Conservation (phyloP, 495 filamentous ascomycete genomes). For the Terfezia claveryi region DNA sequence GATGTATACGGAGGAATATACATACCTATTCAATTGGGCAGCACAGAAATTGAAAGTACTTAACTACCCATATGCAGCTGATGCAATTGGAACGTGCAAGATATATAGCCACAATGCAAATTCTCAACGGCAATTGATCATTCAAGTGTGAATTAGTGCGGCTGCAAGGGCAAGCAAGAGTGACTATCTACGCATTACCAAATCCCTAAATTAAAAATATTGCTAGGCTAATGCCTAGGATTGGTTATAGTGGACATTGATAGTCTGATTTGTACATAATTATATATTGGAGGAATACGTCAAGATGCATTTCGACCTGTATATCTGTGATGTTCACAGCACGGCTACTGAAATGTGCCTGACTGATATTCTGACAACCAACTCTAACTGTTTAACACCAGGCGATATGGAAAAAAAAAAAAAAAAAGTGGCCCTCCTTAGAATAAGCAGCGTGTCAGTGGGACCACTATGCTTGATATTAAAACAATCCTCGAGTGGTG, state of each 20-base stretch:
- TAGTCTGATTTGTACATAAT: conserved; percentile 19
- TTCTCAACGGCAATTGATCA: too few species aligned
- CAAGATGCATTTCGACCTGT: not conserved
- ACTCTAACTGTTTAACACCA: not conserved
- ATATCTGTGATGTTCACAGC: not conserved
- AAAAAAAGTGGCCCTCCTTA: not conserved
- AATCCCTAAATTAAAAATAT: too few species aligned
- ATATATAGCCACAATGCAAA: too few species aligned
- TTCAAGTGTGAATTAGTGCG: too few species aligned
- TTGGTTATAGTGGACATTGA: conserved; percentile 18
- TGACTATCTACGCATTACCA: too few species aligned
- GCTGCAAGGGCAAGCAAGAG: too few species aligned
- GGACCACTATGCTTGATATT: not conserved
- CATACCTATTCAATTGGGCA: too few species aligned
- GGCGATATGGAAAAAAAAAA: not conserved
- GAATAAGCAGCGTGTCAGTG: conserved; percentile 4
- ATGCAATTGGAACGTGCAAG: too few species aligned
- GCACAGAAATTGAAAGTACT: too few species aligned
- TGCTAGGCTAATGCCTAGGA: not conserved
- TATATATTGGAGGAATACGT: conserved; percentile 19
- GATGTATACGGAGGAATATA: too few species aligned
- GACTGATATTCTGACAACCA: conserved; percentile 6
- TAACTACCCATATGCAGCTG: too few species aligned
- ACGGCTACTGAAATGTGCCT: conserved; percentile 10
- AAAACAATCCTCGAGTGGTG: not conserved